Conservation (phyloP, 345 rosid genomes). For the Linum trigynum region DNA sequence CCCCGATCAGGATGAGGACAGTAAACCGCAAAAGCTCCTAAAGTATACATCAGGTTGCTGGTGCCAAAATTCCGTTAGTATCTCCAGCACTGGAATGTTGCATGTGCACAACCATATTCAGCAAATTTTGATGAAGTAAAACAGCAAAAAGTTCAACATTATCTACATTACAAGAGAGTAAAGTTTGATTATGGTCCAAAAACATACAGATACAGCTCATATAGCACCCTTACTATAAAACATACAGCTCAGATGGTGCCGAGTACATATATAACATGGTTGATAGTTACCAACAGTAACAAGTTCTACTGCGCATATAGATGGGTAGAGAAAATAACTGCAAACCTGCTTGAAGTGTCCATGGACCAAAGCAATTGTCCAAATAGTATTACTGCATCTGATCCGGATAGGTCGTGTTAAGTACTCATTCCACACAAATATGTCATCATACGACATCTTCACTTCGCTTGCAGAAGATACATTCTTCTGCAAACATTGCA, state of each 20-base stretch:
- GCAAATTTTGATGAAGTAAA: neutral
- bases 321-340: constrained; percentile 1
- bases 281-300: neutral
- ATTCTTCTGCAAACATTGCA: constrained; percentile 93
- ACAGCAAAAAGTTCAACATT: neutral
- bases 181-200: neutral
- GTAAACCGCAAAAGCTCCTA: neutral
- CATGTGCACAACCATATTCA: neutral
- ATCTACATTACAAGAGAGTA: neutral
- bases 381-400: constrained; percentile 69
- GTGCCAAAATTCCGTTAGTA: neutral
- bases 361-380: constrained; percentile 94
- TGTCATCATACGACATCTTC: constrained; percentile 70
- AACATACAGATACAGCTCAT: too few species aligned
- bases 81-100: too few species aligned
- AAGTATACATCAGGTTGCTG: neutral
- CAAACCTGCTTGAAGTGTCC: constrained; percentile 93
- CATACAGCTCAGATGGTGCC: neutral
- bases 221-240: too few species aligned
- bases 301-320: neutral
- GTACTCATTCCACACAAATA: constrained; percentile 88
- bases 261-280: neutral
- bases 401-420: constrained; percentile 68
- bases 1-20: neutral
- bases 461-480: constrained; percentile 52